Evolutionary conservation across 2,329 filamentous ascomycete genomes (phyloP).

Genomic region (Trichoderma gracile): DNA sequence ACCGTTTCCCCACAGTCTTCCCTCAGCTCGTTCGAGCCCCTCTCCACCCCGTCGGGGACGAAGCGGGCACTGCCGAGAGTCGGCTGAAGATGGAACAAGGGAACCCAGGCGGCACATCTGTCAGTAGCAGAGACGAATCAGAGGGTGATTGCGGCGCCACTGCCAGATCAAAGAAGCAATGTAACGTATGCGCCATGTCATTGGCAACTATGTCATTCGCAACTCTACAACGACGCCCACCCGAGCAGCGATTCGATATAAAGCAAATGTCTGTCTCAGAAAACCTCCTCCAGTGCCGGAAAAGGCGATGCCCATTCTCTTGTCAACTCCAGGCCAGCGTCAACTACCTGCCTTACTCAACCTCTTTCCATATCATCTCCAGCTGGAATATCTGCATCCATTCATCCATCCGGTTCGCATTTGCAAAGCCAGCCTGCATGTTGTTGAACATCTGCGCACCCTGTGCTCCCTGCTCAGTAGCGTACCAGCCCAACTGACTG

Average conservation of each 20-base stretch:
- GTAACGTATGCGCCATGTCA: no score
- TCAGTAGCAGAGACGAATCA: not conserved
- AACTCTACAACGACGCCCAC: no score
- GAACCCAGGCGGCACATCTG: not conserved
- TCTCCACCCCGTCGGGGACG: not conserved
- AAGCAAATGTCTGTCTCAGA: no score
- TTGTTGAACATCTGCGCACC: slow-evolving; percentile 38
- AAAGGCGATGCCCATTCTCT: not conserved
- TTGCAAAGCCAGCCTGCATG: slow-evolving; percentile 37
- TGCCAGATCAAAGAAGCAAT: not conserved
- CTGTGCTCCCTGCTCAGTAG: slow-evolving; percentile 39
- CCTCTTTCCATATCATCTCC: slow-evolving; percentile 36
- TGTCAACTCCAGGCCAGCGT: not conserved
- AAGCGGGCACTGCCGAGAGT: slow-evolving; percentile 6
- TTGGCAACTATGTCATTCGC: no score
- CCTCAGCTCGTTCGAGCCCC: slow-evolving; percentile 8
- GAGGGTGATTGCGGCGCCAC: not conserved
- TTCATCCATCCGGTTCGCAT: slow-evolving; percentile 33
- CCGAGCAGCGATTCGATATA: no score
- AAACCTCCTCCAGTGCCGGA: no score
- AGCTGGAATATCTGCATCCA: slow-evolving; percentile 35
- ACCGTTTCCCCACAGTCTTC: slow-evolving; percentile 1
- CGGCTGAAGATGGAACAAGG: not conserved
- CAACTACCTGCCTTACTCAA: slow-evolving; percentile 32
- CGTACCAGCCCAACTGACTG: slow-evolving; percentile 40